Evolutionary conservation across 108 stramenopile genomes (phyloP).

Genomic region (Seminavis robusta): DNA sequence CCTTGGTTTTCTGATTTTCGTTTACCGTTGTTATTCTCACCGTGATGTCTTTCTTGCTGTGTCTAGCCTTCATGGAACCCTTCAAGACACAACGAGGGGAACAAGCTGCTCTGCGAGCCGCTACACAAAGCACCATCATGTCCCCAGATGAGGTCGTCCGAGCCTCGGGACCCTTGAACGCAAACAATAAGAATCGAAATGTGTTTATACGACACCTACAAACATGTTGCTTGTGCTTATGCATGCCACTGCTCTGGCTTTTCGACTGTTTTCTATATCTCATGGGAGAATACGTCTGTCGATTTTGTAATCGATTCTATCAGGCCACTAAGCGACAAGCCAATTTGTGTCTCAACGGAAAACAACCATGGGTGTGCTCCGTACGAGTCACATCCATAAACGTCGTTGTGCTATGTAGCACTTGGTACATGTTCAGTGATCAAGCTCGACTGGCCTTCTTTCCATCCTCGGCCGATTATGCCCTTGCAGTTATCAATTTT

Average conservation of each 20-base stretch:
- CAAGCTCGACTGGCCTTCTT: conserved; percentile 57
- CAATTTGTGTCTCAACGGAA: conserved; percentile 35
- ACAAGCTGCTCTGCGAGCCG: conserved; percentile 40
- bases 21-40: too few species aligned
- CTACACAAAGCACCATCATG: background rate
- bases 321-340: conserved; percentile 8
- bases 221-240: conserved; percentile 11
- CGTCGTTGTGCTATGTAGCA: conserved; percentile 64
- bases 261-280: conserved; percentile 21
- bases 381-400: conserved; percentile 69
- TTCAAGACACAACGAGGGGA: conserved; percentile 25
- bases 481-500: conserved; percentile 55
- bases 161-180: too few species aligned
- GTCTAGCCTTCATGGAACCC: conserved; percentile 61
- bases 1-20: background rate
- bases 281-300: conserved; percentile 2
- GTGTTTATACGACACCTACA: conserved; percentile 1
- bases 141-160: too few species aligned
- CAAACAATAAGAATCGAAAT: background rate
- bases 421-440: conserved; percentile 73
- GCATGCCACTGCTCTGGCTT: conserved; percentile 18
- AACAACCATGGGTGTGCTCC: conserved; percentile 29
- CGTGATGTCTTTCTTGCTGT: too few species aligned
- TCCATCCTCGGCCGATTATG: conserved; percentile 38
- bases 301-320: conserved; percentile 4